phyloP scores from a whole-genome alignment of 371 early-diverging fungal species.

The Syncephalastrum sp. region DNA sequence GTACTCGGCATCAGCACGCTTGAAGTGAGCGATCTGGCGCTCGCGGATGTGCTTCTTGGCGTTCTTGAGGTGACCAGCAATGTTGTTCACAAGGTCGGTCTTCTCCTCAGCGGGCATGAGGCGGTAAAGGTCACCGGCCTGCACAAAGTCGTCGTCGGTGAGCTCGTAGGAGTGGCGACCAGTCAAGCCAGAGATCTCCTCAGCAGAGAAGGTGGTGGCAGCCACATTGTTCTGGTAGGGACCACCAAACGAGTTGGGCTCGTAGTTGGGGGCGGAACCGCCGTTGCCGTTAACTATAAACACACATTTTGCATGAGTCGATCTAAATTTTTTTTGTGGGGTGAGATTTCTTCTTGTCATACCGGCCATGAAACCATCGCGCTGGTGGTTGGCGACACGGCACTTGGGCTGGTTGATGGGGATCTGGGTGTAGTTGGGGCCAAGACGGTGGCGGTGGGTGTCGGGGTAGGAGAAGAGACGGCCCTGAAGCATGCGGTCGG shows the following conservation, averaged over 20 bases:
- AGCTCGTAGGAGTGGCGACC: constrained; percentile 61
- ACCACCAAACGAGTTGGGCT: constrained; percentile 70
- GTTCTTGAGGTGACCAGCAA: constrained; percentile 70
- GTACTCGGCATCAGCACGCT: constrained; percentile 75
- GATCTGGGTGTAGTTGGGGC: constrained; percentile 70
- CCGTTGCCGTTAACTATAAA: constrained; percentile 60
- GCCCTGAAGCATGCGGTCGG: constrained; percentile 78
- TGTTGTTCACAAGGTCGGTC: constrained; percentile 68
- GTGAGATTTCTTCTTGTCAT: neutral
- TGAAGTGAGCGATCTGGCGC: constrained; percentile 74
- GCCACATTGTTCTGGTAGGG: constrained; percentile 53
- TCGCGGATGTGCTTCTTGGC: constrained; percentile 72
- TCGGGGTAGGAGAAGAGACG: constrained; percentile 79
- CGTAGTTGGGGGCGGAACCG: constrained; percentile 73
- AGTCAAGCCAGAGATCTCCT: constrained; percentile 48
- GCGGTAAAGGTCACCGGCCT: constrained; percentile 72
- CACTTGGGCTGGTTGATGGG: constrained; percentile 66
- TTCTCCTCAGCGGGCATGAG: constrained; percentile 63
- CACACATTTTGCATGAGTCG: neutral
- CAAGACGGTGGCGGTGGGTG: constrained; percentile 78
- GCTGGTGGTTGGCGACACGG: constrained; percentile 64
- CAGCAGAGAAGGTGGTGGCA: constrained; percentile 42
- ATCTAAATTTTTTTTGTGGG: neutral
- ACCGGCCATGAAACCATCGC: constrained; percentile 67
- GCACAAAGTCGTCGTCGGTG: constrained; percentile 73